A percentile compares a stretch with the other conserved stretches of the same genome.
Conservation (phyloP, 2,329 filamentous ascomycete genomes). For the Cordyceps farinosa region DNA sequence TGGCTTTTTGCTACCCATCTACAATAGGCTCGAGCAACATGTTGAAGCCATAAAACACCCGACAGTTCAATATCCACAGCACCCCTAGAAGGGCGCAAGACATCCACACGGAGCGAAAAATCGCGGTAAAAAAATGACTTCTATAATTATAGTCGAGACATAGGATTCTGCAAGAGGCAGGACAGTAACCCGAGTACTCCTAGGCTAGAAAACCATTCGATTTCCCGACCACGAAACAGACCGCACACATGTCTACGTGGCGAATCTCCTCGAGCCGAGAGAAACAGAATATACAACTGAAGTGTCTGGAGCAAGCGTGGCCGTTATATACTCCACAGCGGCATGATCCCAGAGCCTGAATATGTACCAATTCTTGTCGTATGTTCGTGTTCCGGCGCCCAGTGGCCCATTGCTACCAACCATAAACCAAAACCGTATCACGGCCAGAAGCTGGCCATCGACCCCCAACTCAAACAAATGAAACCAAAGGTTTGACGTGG, state of each 20-base stretch:
- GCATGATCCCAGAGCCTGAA: conserved; percentile 24
- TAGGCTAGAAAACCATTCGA: conserved; percentile 16
- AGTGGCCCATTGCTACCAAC: conserved; percentile 23
- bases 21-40: not conserved
- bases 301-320: conserved; percentile 1
- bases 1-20: conserved; percentile 13
- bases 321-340: conserved; percentile 8
- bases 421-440: conserved; percentile 33
- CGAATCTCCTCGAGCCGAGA: conserved; percentile 12
- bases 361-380: conserved; percentile 26
- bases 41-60: conserved; percentile 13
- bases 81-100: conserved; percentile 6
- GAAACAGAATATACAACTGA: conserved; percentile 20
- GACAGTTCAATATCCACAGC: not conserved
- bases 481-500: conserved; percentile 40
- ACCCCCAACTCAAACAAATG: conserved; percentile 40
- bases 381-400: conserved; percentile 35
- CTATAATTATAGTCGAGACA: conserved; percentile 15
- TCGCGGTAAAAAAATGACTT: conserved; percentile 16
- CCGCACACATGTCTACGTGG: conserved; percentile 4
- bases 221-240: conserved; percentile 14
- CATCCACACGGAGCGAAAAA: not conserved
- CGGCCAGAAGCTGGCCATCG: conserved; percentile 37
- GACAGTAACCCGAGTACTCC: conserved; percentile 15
- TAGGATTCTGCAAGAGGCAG: conserved; percentile 15